A percentile compares a stretch with the other conserved stretches of the same genome.
These are phyloP conservation scores for Miamiensis avidus DNA, from an alignment of 169 alveolate species.

Conservation along the genomic window DNA sequence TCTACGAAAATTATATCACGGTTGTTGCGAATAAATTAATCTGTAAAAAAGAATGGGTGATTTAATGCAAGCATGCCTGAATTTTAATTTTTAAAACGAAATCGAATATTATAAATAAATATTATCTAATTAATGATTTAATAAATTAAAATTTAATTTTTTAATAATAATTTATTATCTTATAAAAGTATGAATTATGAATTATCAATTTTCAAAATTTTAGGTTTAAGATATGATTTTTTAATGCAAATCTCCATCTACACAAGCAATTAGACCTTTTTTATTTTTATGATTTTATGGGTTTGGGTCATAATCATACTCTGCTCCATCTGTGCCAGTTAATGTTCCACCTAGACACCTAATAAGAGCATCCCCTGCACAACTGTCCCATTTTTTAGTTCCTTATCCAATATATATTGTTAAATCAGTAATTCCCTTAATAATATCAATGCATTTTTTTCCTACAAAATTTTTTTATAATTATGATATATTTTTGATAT, in stretches of 20 bases:
- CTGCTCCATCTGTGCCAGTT: background rate
- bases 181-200: too few species aligned
- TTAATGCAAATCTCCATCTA: background rate
- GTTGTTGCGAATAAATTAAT: background rate
- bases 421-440: constrained; percentile 41
- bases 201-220: background rate
- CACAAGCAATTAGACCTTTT: background rate
- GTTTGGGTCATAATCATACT: too few species aligned
- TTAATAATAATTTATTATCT: too few species aligned
- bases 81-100: too few species aligned
- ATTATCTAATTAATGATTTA: too few species aligned
- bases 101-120: too few species aligned
- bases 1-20: constrained; percentile 54
- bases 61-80: background rate
- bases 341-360: constrained; percentile 30
- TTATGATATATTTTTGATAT: too few species aligned
- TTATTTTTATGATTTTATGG: background rate
- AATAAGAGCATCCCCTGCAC: constrained; percentile 67
- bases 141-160: too few species aligned
- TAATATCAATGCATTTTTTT: constrained; percentile 42
- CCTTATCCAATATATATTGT: constrained; percentile 33
- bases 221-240: background rate
- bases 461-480: background rate
- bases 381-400: constrained; percentile 57
- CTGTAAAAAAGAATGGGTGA: background rate